Conservation (phyloP, 2,329 filamentous ascomycete species). For the Sporothrix pseudoabietina region DNA sequence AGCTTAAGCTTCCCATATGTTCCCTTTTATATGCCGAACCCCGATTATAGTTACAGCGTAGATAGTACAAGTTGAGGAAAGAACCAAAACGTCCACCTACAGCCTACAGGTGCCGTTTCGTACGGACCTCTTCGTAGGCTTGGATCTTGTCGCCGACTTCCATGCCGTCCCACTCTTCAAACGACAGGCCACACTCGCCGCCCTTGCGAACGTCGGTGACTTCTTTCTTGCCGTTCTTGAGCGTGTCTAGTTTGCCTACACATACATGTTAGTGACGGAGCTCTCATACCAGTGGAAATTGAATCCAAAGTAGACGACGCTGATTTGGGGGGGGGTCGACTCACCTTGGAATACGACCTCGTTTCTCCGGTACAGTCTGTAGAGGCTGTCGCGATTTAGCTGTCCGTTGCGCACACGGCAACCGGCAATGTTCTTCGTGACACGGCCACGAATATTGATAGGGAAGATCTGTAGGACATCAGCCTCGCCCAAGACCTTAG, state of each 20-base stretch:
- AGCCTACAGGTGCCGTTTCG: constrained; percentile 63
- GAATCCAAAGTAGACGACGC: background rate
- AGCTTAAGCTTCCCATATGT: background rate
- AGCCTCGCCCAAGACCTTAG: constrained; percentile 81
- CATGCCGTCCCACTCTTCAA: constrained; percentile 78
- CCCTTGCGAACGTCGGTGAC: constrained; percentile 87
- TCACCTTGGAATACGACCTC: constrained; percentile 80
- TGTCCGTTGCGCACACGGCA: constrained; percentile 83
- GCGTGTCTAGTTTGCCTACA: constrained; percentile 72
- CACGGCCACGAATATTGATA: constrained; percentile 74
- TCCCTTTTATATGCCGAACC: background rate
- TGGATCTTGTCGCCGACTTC: constrained; percentile 82
- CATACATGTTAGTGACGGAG: background rate
- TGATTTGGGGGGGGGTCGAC: constrained; percentile 39
- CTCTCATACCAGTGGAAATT: background rate
- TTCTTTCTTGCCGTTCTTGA: constrained; percentile 93
- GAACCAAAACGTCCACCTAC: no score
- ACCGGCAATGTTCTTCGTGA: constrained; percentile 77
- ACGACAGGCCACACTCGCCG: constrained; percentile 87
- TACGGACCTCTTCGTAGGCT: constrained; percentile 75
- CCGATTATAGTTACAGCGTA: constrained; percentile 6
- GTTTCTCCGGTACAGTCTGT: constrained; percentile 71
- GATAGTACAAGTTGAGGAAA: background rate
- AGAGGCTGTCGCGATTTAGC: constrained; percentile 64
- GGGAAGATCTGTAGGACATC: constrained; percentile 82